Evolutionary conservation across 2,329 filamentous ascomycete species (phyloP).

Genomic region (Cladosporium sp.): DNA sequence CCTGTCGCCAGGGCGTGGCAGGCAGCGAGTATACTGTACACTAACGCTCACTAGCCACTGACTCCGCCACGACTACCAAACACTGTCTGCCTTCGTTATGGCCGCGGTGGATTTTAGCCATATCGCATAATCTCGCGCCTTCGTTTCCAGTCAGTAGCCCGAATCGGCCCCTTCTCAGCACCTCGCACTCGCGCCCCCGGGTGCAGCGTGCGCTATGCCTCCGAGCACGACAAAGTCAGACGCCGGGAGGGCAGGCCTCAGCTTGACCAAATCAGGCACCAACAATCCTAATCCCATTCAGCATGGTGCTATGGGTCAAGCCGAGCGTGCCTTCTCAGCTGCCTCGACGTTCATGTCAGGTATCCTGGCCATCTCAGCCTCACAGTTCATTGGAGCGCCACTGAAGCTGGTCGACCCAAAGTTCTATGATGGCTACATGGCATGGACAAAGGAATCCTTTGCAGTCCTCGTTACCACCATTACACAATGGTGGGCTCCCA

Average conservation of each 20-base stretch:
- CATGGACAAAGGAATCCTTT: conserved; percentile 81
- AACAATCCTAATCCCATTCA: conserved; percentile 41
- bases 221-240: conserved; percentile 18
- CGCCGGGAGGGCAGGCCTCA: conserved; percentile 29
- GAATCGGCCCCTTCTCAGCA: neutral
- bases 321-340: conserved; percentile 51
- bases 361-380: conserved; percentile 57
- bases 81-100: conserved; percentile 8
- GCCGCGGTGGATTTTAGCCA: neutral
- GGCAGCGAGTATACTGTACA: conserved; percentile 5
- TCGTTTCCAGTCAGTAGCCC: conserved; percentile 5
- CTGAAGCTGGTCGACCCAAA: conserved; percentile 75
- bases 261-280: conserved; percentile 42
- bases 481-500: conserved; percentile 87
- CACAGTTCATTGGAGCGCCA: conserved; percentile 74
- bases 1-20: neutral
- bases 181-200: neutral
- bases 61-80: neutral
- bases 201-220: conserved; percentile 1
- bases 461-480: conserved; percentile 75
- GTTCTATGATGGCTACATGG: conserved; percentile 83
- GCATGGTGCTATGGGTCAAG: conserved; percentile 50
- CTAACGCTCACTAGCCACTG: conserved; percentile 11
- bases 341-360: conserved; percentile 53
- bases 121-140: conserved; percentile 3